Evolutionary conservation across 2,329 filamentous ascomycete species (phyloP), one percentile per base, ranked within the genome.

Genomic region (Colletotrichum orchidophilum): DNA sequence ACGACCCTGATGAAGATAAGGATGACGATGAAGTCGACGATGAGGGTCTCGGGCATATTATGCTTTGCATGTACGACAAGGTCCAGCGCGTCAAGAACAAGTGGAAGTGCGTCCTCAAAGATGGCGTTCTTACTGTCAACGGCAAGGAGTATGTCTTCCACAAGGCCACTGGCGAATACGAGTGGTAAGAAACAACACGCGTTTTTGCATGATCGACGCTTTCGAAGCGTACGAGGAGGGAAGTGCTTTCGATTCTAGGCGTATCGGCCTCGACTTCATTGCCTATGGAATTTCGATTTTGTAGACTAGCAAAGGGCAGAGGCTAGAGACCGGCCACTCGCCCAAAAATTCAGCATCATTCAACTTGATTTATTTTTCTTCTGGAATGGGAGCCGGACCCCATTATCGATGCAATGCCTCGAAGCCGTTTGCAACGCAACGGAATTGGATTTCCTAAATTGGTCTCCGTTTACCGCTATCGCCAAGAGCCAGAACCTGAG

Each of bases 1-100:
- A 99, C 79, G 96, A 99, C 78, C 91, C 95, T 0, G 95, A 98
- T 73, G 96, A 98, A 72, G 91, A 94, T 12, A 83, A 90, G 21
- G 92, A 93, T 33, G 94, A 96, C 27, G 94, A 96, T 27, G 94
- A 96, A 39, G 95, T 96, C 61, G 94, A 95, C 15, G 94, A 97
- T 71, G 95, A 97, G 53, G 90, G 91, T 42, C 89, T 93, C 74
- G 92, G 92, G 1, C 93, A 97, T 76, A 95, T 97, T 79, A 98
- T 99, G 94, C 91, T 99, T 50, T 99, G 96, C 86, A 98, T 97
- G 80, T 99, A 99, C 80, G 96, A 99, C 86, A 99, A 99, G 86
- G 96, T 99, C 11, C 96, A 98, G 83, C 90, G 96, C 58, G 96
- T 98, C 78, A 99, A 99, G 91, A 99, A 98, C 85, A 99, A 96